Percentiles rank a stretch among this genome's conserved stretches.
Conservation (phyloP, 2,329 filamentous ascomycete genomes). For the Cladosporium sp. region DNA sequence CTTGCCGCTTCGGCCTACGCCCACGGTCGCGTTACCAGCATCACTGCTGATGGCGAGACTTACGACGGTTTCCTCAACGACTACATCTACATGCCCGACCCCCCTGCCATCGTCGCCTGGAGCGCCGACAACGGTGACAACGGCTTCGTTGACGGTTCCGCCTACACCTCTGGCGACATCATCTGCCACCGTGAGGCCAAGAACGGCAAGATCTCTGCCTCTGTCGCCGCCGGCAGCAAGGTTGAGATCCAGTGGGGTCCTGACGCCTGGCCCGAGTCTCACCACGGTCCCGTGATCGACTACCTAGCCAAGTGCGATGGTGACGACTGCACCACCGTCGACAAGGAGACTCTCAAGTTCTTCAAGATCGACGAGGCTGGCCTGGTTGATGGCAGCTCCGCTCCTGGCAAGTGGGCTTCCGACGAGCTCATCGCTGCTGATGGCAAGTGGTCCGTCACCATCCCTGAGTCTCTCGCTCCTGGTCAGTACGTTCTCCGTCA, state of each 20-base stretch:
- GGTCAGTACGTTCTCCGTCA: slow-evolving; percentile 64
- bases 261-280: slow-evolving; percentile 62
- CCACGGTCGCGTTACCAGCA: slow-evolving; percentile 19
- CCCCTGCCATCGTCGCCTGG: slow-evolving; percentile 19
- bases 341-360: slow-evolving; percentile 58
- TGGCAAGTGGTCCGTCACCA: slow-evolving; percentile 44
- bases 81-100: slow-evolving; percentile 16
- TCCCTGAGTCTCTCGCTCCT: slow-evolving; percentile 55
- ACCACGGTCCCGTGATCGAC: slow-evolving; percentile 65
- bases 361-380: slow-evolving; percentile 66
- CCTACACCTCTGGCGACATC: slow-evolving; percentile 33
- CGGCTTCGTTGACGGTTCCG: slow-evolving; percentile 34
- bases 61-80: slow-evolving; percentile 17
- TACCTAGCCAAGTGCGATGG: slow-evolving; percentile 64
- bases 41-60: slow-evolving; percentile 13
- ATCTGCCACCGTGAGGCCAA: slow-evolving; percentile 56
- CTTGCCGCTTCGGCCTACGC: slow-evolving; percentile 21
- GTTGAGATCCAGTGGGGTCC: slow-evolving; percentile 60
- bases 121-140: slow-evolving; percentile 41
- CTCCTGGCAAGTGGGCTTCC: slow-evolving; percentile 57
- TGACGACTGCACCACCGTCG: slow-evolving; percentile 55
- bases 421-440: slow-evolving; percentile 50
- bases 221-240: slow-evolving; percentile 61
- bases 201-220: slow-evolving; percentile 53
- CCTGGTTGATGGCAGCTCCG: slow-evolving; percentile 48